These are phyloP conservation scores for Rhododendron williamsianum DNA, from an alignment of 148 eudicot species.

Conservation along the genomic window DNA sequence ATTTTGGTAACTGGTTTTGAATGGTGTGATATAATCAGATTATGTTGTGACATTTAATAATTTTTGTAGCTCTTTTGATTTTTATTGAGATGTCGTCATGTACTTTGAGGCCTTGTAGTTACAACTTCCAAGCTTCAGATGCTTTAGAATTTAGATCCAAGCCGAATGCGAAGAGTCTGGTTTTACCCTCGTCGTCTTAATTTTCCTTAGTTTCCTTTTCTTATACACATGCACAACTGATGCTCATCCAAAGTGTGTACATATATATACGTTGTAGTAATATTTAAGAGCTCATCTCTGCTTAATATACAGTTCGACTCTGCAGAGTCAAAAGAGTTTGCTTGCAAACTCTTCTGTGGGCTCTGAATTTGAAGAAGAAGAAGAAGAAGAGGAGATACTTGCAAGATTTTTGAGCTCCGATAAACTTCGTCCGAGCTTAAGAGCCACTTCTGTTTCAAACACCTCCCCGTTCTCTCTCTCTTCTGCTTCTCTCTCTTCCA, in stretches of 20 bases:
- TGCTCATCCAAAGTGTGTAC: not conserved
- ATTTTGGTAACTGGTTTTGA: not conserved
- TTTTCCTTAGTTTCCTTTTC: not conserved
- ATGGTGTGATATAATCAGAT: not conserved
- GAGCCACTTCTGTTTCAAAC: constrained; percentile 15
- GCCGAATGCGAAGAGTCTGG: not conserved
- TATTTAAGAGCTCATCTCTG: too few species aligned
- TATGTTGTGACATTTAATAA: not conserved
- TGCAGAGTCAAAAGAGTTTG: too few species aligned
- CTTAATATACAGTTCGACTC: too few species aligned
- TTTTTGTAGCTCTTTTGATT: not conserved
- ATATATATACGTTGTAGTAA: too few species aligned
- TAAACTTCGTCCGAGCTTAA: constrained; percentile 6
- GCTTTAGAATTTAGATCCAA: not conserved
- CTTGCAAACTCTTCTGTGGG: too few species aligned
- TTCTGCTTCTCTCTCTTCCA: not conserved
- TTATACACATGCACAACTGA: not conserved
- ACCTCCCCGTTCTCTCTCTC: constrained; percentile 11
- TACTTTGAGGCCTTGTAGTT: not conserved
- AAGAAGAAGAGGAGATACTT: not conserved
- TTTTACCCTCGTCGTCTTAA: not conserved
- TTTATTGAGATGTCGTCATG: not conserved
- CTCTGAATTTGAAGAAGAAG: not conserved
- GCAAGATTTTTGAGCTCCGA: constrained; percentile 8
- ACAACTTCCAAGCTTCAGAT: not conserved